Base-by-base conservation (phyloP, 148 eudicot genomes). In the Heliamphora exappendiculata region DNA sequence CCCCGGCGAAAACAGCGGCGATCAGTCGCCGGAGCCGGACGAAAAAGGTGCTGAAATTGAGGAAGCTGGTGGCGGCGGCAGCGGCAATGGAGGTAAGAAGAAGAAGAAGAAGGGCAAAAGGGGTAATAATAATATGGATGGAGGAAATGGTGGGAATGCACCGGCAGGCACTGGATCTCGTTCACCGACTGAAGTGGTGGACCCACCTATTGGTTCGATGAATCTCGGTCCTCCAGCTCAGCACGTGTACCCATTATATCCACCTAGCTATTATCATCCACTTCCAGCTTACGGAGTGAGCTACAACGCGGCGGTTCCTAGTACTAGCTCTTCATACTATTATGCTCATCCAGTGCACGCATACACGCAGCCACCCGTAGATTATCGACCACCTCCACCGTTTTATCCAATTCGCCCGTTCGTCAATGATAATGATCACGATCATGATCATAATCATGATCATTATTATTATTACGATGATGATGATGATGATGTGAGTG, bases 211-310 rank as follows among this genome's bases (percentile, higher is more conserved):
- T 39, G 78, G 76, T 29, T 69, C 64, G 10, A 34, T 54, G 75
- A 79, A 78, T 76, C 57, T 45, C 16, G 77, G 55, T 50, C 71
- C 82, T 73, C 81, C 86, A 64, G 64, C 22, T 63, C 71, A 68
- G 4, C 82, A 79, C 16, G 42, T 71, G 45, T 75, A 82, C 55
- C 58, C 74, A 5, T n/a, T n/a, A n/a, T 64, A 47, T 73, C 77
- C 72, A 39, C 62, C 84, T 10, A 13, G 50, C 45, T 80, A 75
- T 62, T 82, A 84, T n/a, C n/a, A n/a, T 49, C 73, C 81, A 11
- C 26, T 70, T 75, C 84, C 86, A 17, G 70, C 73, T 29, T 84
- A 77, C 62, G 89, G 85, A 73, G 10, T 84, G 84, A 84, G 87
- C 55, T 86, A 86, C 79, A 80, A 76, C 73, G 67, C 79, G 0